Evolutionary conservation across 2,329 filamentous ascomycete species (phyloP), one percentile per base, ranked within the genome.

Genomic region (Penicillium frequentans): DNA sequence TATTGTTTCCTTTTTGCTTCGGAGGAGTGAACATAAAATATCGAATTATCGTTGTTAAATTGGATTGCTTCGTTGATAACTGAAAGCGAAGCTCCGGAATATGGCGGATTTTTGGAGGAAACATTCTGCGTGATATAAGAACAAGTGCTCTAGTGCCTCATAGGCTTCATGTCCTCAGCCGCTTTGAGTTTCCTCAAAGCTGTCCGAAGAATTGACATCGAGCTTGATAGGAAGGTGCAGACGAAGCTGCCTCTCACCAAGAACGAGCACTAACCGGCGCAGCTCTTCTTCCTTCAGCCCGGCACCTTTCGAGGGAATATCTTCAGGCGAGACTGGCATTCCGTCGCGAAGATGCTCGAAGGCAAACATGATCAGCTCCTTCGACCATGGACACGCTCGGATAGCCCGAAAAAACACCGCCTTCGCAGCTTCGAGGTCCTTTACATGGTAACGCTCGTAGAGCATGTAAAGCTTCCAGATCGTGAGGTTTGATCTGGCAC

Each of bases 181-280:
- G 21, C 14, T 11, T 14, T 33, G 35, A 8, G 10, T 42, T 19
- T 42, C 49, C 7, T 45, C 51, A 19, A 33, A 33, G 16, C 27
- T 1, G 9, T 24, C 21, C 24, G 43, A 5, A 7, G 24, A 2
- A 33, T 19, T 24, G 19, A 54, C 10, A 16, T 46, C 16, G 5
- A 42, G 27, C 13, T 42, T 33, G 16, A 86, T 68, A 64, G 86
- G 79, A 52, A 83, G 73, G 71, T 84, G 82, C 24, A 88, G 70
- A 58, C 86, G 77, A 59, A 88, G 59, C 64, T 86, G 86, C 71
- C 86, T 86, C 72, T 88, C 86, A 14, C 77, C 75, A 67, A 88
- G 75, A 7, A 86, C 78, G 60, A 81, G 77, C 68, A 83, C 84
- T 16, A 86, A 69, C 50, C 77, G 78, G 52, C 74, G 78, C 58